phyloP scores from a whole-genome alignment of 2,329 filamentous ascomycete species.

The Rhinocladiella mackenziei region DNA sequence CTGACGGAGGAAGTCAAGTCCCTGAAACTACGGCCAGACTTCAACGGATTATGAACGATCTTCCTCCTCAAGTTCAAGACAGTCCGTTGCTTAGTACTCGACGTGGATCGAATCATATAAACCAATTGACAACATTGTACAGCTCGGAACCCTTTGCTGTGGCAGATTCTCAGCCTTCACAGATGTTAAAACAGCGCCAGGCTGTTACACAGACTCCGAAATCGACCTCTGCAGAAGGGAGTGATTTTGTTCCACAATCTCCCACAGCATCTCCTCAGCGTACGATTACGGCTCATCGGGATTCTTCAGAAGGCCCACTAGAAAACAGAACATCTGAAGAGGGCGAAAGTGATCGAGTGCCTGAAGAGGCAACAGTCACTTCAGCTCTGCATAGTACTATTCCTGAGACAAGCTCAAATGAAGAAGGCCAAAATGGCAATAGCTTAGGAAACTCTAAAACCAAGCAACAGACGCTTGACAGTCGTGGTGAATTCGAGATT shows the following conservation, averaged over 20 bases:
- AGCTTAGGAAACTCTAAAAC: not conserved
- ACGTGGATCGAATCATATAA: not conserved
- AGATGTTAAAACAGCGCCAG: constrained; percentile 4
- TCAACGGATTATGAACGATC: constrained; percentile 6
- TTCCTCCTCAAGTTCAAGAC: constrained; percentile 13
- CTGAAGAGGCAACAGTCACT: too few species aligned
- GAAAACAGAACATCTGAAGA: not conserved
- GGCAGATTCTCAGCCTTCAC: constrained; percentile 26
- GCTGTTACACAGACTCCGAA: constrained; percentile 5
- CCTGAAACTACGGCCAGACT: constrained; percentile 32
- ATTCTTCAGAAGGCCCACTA: not conserved
- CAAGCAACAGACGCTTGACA: constrained; percentile 1
- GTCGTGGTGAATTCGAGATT: constrained; percentile 21
- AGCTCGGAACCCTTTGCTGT: constrained; percentile 22
- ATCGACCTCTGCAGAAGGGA: constrained; percentile 7
- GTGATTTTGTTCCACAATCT: constrained; percentile 27
- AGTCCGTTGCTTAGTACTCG: constrained; percentile 19
- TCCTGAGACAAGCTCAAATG: constrained; percentile 25
- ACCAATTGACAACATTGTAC: not conserved
- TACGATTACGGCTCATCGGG: not conserved
- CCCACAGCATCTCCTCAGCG: constrained; percentile 6
- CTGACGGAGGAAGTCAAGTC: constrained; percentile 31
- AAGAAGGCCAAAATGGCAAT: constrained; percentile 4
- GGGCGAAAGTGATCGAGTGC: too few species aligned
- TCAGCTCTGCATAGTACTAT: constrained; percentile 16